Evolutionary conservation across 176 grass and related monocot genomes (phyloP), one percentile per base, ranked within the genome.

Genomic region (Aegilops tauschii): DNA sequence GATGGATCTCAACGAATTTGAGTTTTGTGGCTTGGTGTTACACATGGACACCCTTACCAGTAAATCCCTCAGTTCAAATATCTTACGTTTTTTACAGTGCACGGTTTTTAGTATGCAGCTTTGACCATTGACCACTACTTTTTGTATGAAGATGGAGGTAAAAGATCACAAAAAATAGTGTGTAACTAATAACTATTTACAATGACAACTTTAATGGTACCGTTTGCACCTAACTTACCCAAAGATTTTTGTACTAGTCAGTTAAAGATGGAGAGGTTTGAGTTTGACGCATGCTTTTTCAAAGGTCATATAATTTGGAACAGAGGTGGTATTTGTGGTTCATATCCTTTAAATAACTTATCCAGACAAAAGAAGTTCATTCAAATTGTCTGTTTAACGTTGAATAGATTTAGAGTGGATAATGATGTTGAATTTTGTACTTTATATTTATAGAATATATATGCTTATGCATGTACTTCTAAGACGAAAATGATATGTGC

Each of bases 1-100:
- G 12, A 18, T 21, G 11, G 39, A 62, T 28, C 27, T 83, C 21
- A 64, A 52, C 0, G 12, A 42, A 56, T 54, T 67, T 34, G 5
- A 69, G 32, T 65, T 87, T 87, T 59, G 47, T 58, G 52, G 71
- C 25, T 77, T 61, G 12, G 56, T 42, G 68, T 30, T 83, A 61
- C 64, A 80, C 36, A 42, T 59, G 30, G 25, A 32, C 45, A 64
- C 70, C 65, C 35, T 61, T 72, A 70, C 52, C 73, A 31, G 49
- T 27, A 52, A 76, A 28, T 31, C 45, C 42, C 42, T 75, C 40
- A 44, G 40, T 28, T 47, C 12, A 6, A 74, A 40, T 44, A 47
- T 74, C 44, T 28, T 40, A 16, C 23, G 29, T 75, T 50, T 74
- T 45, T 49, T 28, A 49, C 42, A 49, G 8, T 17, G 7, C 25